A percentile compares a stretch with the other conserved stretches of the same genome.
phyloP scores from a whole-genome alignment of 164 flowering plant species.

The Magnolia changhungtana region DNA sequence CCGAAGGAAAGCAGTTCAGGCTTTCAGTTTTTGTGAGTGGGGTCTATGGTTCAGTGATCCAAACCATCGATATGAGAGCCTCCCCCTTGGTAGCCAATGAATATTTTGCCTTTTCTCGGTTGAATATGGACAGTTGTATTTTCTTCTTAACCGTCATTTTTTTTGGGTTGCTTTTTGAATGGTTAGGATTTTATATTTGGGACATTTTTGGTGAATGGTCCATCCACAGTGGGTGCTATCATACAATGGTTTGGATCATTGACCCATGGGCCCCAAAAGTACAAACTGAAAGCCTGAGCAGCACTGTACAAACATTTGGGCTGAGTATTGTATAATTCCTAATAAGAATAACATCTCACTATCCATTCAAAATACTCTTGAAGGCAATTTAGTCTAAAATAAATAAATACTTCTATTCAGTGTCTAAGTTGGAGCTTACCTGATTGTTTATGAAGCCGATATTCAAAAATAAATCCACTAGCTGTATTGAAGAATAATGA shows the following conservation, averaged over 20 bases:
- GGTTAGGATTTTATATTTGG: background rate
- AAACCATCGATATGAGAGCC: background rate
- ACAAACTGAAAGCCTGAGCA: background rate
- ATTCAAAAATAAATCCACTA: conserved; percentile 59
- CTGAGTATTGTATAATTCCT: no score
- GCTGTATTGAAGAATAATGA: conserved; percentile 65
- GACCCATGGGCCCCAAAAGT: background rate
- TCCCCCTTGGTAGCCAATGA: background rate
- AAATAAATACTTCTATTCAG: background rate
- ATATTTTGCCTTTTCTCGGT: background rate
- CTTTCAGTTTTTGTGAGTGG: background rate
- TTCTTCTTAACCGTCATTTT: background rate
- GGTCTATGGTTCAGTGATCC: background rate
- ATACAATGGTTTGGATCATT: background rate
- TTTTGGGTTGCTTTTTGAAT: background rate
- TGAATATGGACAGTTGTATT: background rate
- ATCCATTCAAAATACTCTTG: background rate
- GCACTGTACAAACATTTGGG: no score
- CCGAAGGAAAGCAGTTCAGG: background rate
- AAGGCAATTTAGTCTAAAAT: background rate
- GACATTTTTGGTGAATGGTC: background rate
- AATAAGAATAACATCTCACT: no score
- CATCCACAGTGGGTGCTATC: background rate
- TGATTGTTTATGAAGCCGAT: conserved; percentile 43
- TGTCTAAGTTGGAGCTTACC: conserved; percentile 33